A percentile compares a stretch with the other conserved stretches of the same genome.
Conservation (phyloP, 768 basidiomycete genomes). For the Tylopilus sp. region DNA sequence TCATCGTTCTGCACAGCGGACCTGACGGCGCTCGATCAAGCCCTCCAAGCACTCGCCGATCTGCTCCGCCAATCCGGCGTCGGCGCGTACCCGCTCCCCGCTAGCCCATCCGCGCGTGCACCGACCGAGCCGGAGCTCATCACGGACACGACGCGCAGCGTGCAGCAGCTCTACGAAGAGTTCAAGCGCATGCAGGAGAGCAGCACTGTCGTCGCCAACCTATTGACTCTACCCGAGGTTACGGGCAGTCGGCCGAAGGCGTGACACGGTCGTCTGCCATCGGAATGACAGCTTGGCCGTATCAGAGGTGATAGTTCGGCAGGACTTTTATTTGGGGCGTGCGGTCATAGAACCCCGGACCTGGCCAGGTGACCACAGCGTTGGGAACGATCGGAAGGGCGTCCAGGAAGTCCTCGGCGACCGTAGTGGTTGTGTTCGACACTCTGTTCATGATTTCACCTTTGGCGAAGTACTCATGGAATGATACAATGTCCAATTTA, state of each 20-base stretch:
- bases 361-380: no score
- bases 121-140: conserved; percentile 49
- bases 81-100: conserved; percentile 57
- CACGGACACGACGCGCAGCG: conserved; percentile 37
- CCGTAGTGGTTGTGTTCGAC: no score
- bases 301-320: neutral
- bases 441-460: no score
- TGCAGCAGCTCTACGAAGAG: conserved; percentile 48
- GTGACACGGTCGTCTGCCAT: neutral
- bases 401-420: no score
- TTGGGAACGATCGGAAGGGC: no score
- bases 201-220: conserved; percentile 48
- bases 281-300: neutral
- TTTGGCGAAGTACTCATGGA: no score
- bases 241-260: conserved; percentile 11
- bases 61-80: conserved; percentile 58
- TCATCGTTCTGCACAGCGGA: conserved; percentile 35
- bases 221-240: conserved; percentile 33
- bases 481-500: no score
- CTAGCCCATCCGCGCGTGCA: conserved; percentile 12
- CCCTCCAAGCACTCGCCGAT: conserved; percentile 44
- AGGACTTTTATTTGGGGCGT: neutral
- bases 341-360: no score
- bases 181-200: conserved; percentile 54
- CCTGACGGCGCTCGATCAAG: conserved; percentile 49